Evolutionary conservation across 1,139 yeast genomes (phyloP).

Genomic region (Meyerozyma carpophila): DNA sequence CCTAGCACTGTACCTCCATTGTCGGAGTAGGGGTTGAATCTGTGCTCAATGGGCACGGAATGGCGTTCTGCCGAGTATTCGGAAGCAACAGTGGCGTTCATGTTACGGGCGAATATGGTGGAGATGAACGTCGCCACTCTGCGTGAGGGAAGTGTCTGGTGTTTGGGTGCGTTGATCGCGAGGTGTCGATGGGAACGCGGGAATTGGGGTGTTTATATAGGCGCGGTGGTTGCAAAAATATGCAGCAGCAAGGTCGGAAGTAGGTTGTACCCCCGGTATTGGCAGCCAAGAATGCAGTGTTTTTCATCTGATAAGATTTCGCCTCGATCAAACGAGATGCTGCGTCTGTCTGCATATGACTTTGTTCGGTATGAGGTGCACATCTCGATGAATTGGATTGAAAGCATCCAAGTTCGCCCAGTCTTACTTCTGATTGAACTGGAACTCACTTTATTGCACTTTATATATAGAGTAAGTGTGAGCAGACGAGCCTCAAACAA

Average conservation of each 20-base stretch:
- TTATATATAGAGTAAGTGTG: too few relatives aligned
- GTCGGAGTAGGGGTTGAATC: slow-evolving; percentile 93
- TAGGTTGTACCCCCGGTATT: neutral
- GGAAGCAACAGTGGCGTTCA: slow-evolving; percentile 46
- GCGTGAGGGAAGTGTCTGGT: neutral
- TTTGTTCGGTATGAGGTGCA: too few relatives aligned
- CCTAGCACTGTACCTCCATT: slow-evolving; percentile 98
- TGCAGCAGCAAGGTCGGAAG: neutral
- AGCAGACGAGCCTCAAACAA: too few relatives aligned
- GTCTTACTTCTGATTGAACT: too few relatives aligned
- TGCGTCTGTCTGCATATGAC: too few relatives aligned
- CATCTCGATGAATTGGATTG: too few relatives aligned
- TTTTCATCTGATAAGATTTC: too few relatives aligned
- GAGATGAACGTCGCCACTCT: neutral
- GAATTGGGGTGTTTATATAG: neutral
- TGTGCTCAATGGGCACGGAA: slow-evolving; percentile 76
- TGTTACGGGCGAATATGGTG: slow-evolving; percentile 1
- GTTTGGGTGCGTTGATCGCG: neutral
- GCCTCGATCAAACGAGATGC: too few relatives aligned
- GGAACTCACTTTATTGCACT: too few relatives aligned
- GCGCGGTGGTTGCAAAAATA: neutral
- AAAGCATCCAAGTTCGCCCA: too few relatives aligned
- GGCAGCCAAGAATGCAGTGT: too few relatives aligned
- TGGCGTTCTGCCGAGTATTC: slow-evolving; percentile 53
- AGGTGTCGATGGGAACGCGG: neutral